phyloP scores from a whole-genome alignment of 176 grass and related monocot species.

The Typha latifolia region DNA sequence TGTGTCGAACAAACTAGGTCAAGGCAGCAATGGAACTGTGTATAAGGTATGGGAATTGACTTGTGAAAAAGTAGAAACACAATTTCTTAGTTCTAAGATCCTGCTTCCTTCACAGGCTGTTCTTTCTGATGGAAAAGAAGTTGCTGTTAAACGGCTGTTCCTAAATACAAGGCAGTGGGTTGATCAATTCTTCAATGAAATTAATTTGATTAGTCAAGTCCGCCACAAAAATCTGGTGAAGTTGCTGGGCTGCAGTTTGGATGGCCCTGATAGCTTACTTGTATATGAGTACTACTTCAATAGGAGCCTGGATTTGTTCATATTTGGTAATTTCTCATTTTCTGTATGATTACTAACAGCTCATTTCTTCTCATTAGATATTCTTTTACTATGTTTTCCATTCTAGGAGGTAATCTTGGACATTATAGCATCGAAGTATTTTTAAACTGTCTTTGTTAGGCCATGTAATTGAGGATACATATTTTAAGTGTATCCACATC shows the following conservation, averaged over 20 bases:
- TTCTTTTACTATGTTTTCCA: neutral
- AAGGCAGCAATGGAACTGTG: slow-evolving; percentile 76
- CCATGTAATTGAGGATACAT: too few relatives aligned
- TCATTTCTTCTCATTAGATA: neutral
- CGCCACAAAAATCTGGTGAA: slow-evolving; percentile 76
- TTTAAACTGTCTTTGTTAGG: too few relatives aligned
- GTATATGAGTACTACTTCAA: slow-evolving; percentile 86
- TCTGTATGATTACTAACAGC: slow-evolving; percentile 1
- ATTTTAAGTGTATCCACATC: too few relatives aligned
- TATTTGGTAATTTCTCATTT: slow-evolving; percentile 47
- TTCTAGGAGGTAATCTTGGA: too few relatives aligned
- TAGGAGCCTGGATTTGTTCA: slow-evolving; percentile 69
- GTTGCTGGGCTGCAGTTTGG: slow-evolving; percentile 69
- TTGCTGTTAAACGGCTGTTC: slow-evolving; percentile 74
- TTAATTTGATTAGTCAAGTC: slow-evolving; percentile 76
- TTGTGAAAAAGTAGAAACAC: neutral
- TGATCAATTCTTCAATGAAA: slow-evolving; percentile 78
- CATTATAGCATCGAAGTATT: too few relatives aligned
- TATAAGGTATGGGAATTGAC: slow-evolving; percentile 48
- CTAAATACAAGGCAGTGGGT: slow-evolving; percentile 70
- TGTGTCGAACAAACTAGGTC: slow-evolving; percentile 71
- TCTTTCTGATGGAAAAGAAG: slow-evolving; percentile 68
- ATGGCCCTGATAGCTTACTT: slow-evolving; percentile 79
- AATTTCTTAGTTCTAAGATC: neutral
- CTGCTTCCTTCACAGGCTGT: slow-evolving; percentile 31